Conservation (phyloP, 768 basidiomycete genomes). For the Rubroboletus pulcherrimus region DNA sequence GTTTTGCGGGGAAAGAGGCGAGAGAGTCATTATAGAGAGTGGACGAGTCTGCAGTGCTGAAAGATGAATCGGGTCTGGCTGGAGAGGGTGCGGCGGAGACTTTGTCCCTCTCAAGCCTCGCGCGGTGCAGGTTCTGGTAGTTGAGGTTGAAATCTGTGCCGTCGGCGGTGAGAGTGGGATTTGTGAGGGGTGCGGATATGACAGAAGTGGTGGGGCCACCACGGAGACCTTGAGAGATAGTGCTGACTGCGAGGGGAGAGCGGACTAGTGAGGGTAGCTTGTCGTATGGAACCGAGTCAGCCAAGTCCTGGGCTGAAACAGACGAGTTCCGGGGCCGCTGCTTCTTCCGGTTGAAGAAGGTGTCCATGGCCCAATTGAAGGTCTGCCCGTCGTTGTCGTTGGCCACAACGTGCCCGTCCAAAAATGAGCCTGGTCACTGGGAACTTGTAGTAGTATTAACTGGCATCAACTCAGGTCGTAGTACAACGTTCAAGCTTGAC, state of each 20-base stretch:
- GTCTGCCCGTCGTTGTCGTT: constrained; percentile 13
- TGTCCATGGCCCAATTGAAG: constrained; percentile 51
- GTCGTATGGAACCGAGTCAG: constrained; percentile 74
- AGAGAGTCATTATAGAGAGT: constrained; percentile 53
- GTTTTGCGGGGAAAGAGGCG: constrained; percentile 34
- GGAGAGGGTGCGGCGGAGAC: constrained; percentile 24
- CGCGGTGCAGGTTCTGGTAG: constrained; percentile 45
- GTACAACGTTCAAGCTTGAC: not conserved
- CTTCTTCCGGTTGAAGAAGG: constrained; percentile 64
- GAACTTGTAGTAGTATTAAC: not conserved
- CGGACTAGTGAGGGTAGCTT: constrained; percentile 50
- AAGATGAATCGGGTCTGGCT: constrained; percentile 48
- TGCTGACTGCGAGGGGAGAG: constrained; percentile 56
- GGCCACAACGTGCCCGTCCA: constrained; percentile 7
- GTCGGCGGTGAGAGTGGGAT: constrained; percentile 67
- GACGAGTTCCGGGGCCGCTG: constrained; percentile 58
- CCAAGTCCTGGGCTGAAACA: constrained; percentile 55
- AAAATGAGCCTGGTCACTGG: constrained; percentile 3
- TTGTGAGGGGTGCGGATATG: constrained; percentile 83
- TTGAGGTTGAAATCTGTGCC: constrained; percentile 76
- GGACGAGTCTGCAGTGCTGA: constrained; percentile 55
- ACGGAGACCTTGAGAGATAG: constrained; percentile 52
- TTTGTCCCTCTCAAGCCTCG: constrained; percentile 53
- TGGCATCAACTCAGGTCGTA: constrained; percentile 1
- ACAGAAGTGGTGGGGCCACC: constrained; percentile 29